phyloP scores from a whole-genome alignment of 2,329 filamentous ascomycete species.

The Remersonia thermophila region DNA sequence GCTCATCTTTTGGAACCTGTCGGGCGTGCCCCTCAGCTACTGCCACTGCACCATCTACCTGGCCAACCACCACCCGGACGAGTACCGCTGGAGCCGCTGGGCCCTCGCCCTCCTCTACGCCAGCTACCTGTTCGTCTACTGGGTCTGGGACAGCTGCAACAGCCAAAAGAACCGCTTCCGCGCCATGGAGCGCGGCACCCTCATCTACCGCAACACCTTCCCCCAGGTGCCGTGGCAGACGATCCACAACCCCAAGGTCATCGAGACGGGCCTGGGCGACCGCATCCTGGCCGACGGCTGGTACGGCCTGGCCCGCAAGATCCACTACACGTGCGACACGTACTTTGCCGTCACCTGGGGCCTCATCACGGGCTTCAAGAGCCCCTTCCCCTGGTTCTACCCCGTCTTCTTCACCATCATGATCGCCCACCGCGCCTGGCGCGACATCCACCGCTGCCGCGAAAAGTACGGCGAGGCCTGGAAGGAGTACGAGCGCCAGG shows the following conservation, averaged over 20 bases:
- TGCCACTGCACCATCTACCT: slow-evolving; percentile 76
- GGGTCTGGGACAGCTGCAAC: slow-evolving; percentile 74
- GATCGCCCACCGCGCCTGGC: slow-evolving; percentile 65
- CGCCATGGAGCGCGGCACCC: slow-evolving; percentile 53
- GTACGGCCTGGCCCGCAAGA: slow-evolving; percentile 63
- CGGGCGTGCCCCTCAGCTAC: slow-evolving; percentile 69
- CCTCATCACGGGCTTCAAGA: slow-evolving; percentile 64
- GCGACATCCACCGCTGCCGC: slow-evolving; percentile 65
- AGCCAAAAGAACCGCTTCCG: slow-evolving; percentile 78
- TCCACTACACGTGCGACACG: slow-evolving; percentile 70
- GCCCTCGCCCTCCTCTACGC: slow-evolving; percentile 48
- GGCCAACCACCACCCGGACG: slow-evolving; percentile 57
- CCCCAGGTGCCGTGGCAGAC: slow-evolving; percentile 70
- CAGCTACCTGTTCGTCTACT: slow-evolving; percentile 64
- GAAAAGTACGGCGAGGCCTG: slow-evolving; percentile 73
- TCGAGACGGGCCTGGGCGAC: slow-evolving; percentile 56
- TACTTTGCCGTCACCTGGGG: slow-evolving; percentile 71
- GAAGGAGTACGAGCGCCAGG: slow-evolving; percentile 65
- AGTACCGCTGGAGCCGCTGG: slow-evolving; percentile 54
- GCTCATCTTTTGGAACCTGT: slow-evolving; percentile 82
- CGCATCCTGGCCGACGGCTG: slow-evolving; percentile 65
- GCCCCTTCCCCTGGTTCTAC: slow-evolving; percentile 84
- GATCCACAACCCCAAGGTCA: slow-evolving; percentile 58
- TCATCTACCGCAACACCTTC: slow-evolving; percentile 56
- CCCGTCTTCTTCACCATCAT: slow-evolving; percentile 67